Base-by-base conservation (phyloP, 1,284 basidiomycete species). In the Blastosporella zonata region DNA sequence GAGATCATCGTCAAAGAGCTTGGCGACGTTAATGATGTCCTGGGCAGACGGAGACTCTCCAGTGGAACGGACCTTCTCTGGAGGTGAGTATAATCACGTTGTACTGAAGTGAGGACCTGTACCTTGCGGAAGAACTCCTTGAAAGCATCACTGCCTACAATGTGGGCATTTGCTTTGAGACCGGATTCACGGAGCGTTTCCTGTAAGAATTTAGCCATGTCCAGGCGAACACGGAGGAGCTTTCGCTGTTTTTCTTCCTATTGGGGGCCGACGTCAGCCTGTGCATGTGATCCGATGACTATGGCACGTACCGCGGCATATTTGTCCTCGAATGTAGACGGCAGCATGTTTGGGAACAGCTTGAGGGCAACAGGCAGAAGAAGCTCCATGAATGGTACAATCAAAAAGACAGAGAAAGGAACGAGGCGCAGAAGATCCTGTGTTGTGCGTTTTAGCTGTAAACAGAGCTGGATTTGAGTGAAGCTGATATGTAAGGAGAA, bases 151-250 rank as follows among this genome's bases (percentile, higher is more conserved):
- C 83, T 90, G 53, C 91, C 91, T 49, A 97, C 82, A 51, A 99
- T 95, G 61, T 90, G 88, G 15, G 84, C 83, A 63, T 96, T 95
- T 6, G 92, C 91, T 66, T 91, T 93, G 50, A 98, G 76, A 34
- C 93, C 93, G 12, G 91, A 93, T 69, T 98, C 96, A 41, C 90
- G 84, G 49, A 99, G 82, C 1, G 97, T 98, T 68, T 98, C 97
- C 65, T 98, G 96, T 40, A 99, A 74, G 78, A 99, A 99, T 65
- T 99, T 99, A 59, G 97, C 97, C 95, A 99, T 98, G 66, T 98
- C 95, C 21, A 99, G 76, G 47, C 96, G 81, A 18, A 97, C 92
- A 59, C 95, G 89, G 43, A 99, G 84, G 2, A 98, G 77, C 66
- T 97, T 97, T 56, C 96, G 85, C 62, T 97, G 84, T 70, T 99